These are phyloP conservation scores for Sphaerobolus stellatus DNA, from an alignment of 1,284 basidiomycete genomes.

Conservation along the genomic window DNA sequence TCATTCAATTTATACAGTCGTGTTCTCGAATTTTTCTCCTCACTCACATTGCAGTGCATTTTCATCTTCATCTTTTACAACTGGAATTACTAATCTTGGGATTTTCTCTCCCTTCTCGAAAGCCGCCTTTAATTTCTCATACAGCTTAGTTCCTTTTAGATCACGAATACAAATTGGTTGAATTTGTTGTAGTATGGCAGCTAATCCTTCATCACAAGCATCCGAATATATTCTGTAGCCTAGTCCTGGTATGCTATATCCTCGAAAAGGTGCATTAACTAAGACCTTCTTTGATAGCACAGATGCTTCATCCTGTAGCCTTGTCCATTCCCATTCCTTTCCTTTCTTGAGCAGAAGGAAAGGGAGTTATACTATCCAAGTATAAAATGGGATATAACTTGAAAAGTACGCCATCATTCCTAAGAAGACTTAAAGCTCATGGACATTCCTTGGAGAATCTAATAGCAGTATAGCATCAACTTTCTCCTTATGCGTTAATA, in stretches of 20 bases:
- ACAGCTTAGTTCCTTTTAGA: constrained; percentile 22
- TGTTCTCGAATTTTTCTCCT: constrained; percentile 19
- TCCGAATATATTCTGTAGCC: constrained; percentile 33
- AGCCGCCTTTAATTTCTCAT: constrained; percentile 19
- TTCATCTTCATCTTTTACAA: constrained; percentile 11
- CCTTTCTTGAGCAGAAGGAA: constrained; percentile 18
- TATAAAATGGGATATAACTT: constrained; percentile 31
- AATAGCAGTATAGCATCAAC: constrained; percentile 28
- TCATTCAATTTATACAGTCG: constrained; percentile 24
- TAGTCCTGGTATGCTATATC: constrained; percentile 19
- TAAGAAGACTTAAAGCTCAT: constrained; percentile 24
- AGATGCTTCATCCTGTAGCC: constrained; percentile 17
- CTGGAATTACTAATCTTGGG: not conserved
- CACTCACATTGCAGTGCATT: constrained; percentile 11
- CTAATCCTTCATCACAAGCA: constrained; percentile 29
- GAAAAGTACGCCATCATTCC: constrained; percentile 37
- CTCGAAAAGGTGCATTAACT: constrained; percentile 18
- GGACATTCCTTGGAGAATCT: constrained; percentile 16
- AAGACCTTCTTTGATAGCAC: constrained; percentile 16
- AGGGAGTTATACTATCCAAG: constrained; percentile 23
- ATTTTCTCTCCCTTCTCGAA: constrained; percentile 7
- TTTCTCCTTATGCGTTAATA: constrained; percentile 34
- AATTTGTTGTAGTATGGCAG: constrained; percentile 30
- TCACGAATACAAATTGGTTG: constrained; percentile 24
- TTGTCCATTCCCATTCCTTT: constrained; percentile 18